These are phyloP conservation scores for Annona squamosa DNA, from an alignment of 164 flowering plant species.

Conservation along the genomic window DNA sequence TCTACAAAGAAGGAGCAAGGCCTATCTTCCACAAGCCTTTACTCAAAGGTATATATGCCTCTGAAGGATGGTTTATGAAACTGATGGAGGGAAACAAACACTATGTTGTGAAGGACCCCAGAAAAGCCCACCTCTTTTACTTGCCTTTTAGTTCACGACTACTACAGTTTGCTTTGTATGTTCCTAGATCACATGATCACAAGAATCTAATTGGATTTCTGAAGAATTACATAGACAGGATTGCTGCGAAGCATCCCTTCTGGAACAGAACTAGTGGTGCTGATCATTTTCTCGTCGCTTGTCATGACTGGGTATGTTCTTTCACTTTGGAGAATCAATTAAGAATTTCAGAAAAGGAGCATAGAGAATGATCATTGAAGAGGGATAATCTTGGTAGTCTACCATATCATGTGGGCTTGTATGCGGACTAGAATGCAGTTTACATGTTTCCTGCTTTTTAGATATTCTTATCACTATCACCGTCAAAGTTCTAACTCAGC, in stretches of 20 bases:
- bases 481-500: too few relatives aligned
- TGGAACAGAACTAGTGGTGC: slow-evolving; percentile 17
- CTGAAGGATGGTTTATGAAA: slow-evolving; percentile 18
- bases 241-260: slow-evolving; percentile 14
- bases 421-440: background rate
- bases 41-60: slow-evolving; percentile 16
- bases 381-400: background rate
- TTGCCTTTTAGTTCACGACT: slow-evolving; percentile 11
- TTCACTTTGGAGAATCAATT: background rate
- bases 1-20: slow-evolving; percentile 14
- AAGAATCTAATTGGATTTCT: background rate
- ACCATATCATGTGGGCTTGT: background rate
- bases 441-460: background rate
- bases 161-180: slow-evolving; percentile 3
- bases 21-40: slow-evolving; percentile 16
- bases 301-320: slow-evolving; percentile 16
- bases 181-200: background rate
- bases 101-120: slow-evolving; percentile 16
- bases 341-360: background rate
- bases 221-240: slow-evolving; percentile 6
- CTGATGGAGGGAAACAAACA: slow-evolving; percentile 12
- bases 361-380: background rate
- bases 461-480: too few relatives aligned
- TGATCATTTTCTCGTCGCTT: slow-evolving; percentile 17
- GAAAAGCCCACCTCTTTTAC: slow-evolving; percentile 16